Evolutionary conservation across 768 basidiomycete genomes (phyloP), one percentile per base, ranked within the genome.

Genomic region (Naganishia kalamii): DNA sequence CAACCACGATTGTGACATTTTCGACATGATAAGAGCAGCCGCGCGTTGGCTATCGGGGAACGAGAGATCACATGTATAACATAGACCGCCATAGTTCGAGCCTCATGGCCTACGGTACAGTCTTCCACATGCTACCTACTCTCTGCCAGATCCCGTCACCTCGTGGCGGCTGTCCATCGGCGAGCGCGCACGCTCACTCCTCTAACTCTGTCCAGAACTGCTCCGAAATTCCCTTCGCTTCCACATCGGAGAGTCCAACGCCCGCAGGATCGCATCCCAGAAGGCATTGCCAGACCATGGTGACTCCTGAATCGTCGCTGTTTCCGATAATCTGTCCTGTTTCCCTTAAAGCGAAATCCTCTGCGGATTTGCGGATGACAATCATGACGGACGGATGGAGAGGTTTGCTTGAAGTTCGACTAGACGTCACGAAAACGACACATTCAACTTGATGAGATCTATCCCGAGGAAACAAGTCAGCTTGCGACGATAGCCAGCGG

Each of bases 401-500:
- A 0, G 27, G 25, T 40, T 21, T 11, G 29, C 25, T 25, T 52
- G 32, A 15, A 6, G 7, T 30, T 15, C 23, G 15, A 17, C 23
- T 35, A 5, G n/a, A 25, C 12, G 29, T 30, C 13, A 29, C 27
- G 54, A 65, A 47, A 29, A 33, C 30, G 43, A 65, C 54, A n/a
- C 35, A 44, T 65, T 65, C 63, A 19, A 59, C 63, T 59, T 65
- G 63, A 59, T 65, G 63, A 33, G 51, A 46, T 43, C 63, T 65
- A 29, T 8, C 17, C 25, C 4, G 23, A 21, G 33, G n/a, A 40
- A 27, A 21, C 47, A 12, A 27, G 48, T 3, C 4, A 21, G 17
- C 23, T 46, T 30, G 37, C 8, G 30, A 4, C 2, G 3, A 21
- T 6, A 41, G n/a, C 35, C 25, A 35, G 35, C 2, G 32, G 19